Evolutionary conservation across 129 eudicot genomes (phyloP), one percentile per base, ranked within the genome.

Genomic region (Solidago caesia): DNA sequence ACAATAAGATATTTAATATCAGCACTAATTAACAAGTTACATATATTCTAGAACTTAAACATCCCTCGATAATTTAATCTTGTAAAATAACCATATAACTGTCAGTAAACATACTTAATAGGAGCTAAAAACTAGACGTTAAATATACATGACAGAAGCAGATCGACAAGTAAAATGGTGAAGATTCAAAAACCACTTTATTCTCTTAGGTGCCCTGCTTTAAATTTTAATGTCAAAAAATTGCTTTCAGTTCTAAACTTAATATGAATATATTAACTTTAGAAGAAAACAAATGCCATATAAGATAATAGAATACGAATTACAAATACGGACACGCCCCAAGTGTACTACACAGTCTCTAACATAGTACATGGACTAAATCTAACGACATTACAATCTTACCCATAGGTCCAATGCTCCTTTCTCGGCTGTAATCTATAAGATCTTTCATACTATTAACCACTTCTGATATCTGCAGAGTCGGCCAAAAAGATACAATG

Each of bases 391-490:
- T 64, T 27, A 29, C 25, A 51, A 52, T 49, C 70, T 73, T 73
- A 73, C 77, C 70, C 60, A 73, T 73, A 10, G 77, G 77, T n/a
- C 77, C 77, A 26, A 45, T 61, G 47, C 25, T 73, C 12, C 69
- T 61, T 73, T 73, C 59, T 61, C 77, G 77, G 45, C 77, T 73
- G 77, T 73, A 73, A 73, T 73, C 77, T 27, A 73, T 73, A 33
- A 73, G 14, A 61, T 73, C 77, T 45, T 73, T 73, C 77, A 73
- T 73, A 8, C 77, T 73, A 62, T 73, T 73, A 13, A 73, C 77
- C 33, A 73, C 77, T 61, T 73, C 77, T 61, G 77, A 73, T 73
- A 73, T 73, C 77, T 73, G 60, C 48, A 14, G 5, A 73, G 26
- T 33, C 12, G 12, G 13, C 75, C 76, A 44, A 16, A n/a, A 55